Base-by-base conservation (phyloP, 2,329 filamentous ascomycete species). In the Fusarium sp. region DNA sequence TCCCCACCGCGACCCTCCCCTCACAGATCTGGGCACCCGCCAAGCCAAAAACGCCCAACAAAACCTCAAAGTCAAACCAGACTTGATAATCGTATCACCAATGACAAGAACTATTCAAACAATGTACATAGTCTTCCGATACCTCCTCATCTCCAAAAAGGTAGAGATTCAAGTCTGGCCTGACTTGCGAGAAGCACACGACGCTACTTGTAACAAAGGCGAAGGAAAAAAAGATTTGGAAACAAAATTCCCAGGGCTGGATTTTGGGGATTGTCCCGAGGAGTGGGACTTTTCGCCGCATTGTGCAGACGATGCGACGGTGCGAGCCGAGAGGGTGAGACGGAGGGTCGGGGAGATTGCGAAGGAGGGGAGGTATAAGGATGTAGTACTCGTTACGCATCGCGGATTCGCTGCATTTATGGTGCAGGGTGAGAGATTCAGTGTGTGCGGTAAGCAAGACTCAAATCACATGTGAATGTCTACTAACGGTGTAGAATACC, bases 171-270 rank as follows among this genome's bases (percentile, higher is more conserved):
- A 75, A n/a, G 52, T 75, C 11, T 75, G 72, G 71, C 73, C 72
- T 1, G 73, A 75, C 7, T 20, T 75, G 1, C 72, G 73, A 1
- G 73, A 75, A 25, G 62, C 71, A 6, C 71, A 75, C n/a, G 73
- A 75, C 38, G 73, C 69, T 8, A 62, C 67, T 41, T 75, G 72
- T 52, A 75, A 75, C 20, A 72, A 71, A n/a, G 71, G 73, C 4
- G 12, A 67, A n/a, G 38, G 58, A 4, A 69, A 69, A 2, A 47
- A 32, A 20, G 69, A 67, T 3, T 16, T 75, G 2, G 51, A 52
- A 2, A n/a, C 27, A 15, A 73, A 70, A 25, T 75, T 73, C 34
- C 62, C 67, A 5, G 55, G 63, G 18, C 62, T 75, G 3, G 59
- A 75, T 12, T 73, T 75, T 22, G 71, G 61, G 2, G 20, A n/a